Base-by-base conservation (phyloP, 1,284 basidiomycete genomes). In the Malassezia sp. region DNA sequence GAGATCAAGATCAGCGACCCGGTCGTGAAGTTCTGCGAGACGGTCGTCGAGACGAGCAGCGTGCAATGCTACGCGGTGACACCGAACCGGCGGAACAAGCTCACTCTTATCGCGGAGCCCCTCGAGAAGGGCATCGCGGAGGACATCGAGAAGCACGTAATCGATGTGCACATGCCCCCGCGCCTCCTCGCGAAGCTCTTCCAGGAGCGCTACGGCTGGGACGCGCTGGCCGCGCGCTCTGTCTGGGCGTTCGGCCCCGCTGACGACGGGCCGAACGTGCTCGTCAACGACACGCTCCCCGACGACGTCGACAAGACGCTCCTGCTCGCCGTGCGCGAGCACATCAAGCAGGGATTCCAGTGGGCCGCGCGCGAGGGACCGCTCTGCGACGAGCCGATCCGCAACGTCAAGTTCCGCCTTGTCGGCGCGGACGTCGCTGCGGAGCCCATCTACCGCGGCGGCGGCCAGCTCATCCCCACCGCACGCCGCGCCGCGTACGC, bases 231-330 rank as follows among this genome's bases (percentile, higher is more conserved):
- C 2, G 90, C 88, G 36, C 79, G 93, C 49, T 95, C 90, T 63
- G 91, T 99, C 73, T 99, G 93, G 93, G 88, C 90, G n/a, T 99
- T 97, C 73, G 93, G 93, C 18, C 91, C 93, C 5, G 89, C 96
- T 56, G 83, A 82, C 57, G 88, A 89, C 0, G 69, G 69, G 3
- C 80, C 93, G 2, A 99, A 99, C 71, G 79, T 93, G 46, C 73
- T 97, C 38, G 75, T 97, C 59, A 91, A 99, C 71, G 93, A 97
- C 68, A 96, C 93, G 1, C 73, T 97, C 36, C 91, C 93, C 4
- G 86, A 84, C 14, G 87, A 95, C 74, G 86, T 85, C 37, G 91
- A 99, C 74, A 95, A 95, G 73, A 93, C 89, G 72, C 65, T 88
- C 50, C 74, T 99, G 45, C 80, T 79, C 28, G 81, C 82, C 12